These are phyloP conservation scores for Xylaria flabelliformis DNA, from an alignment of 495 filamentous ascomycete genomes.

Conservation along the genomic window DNA sequence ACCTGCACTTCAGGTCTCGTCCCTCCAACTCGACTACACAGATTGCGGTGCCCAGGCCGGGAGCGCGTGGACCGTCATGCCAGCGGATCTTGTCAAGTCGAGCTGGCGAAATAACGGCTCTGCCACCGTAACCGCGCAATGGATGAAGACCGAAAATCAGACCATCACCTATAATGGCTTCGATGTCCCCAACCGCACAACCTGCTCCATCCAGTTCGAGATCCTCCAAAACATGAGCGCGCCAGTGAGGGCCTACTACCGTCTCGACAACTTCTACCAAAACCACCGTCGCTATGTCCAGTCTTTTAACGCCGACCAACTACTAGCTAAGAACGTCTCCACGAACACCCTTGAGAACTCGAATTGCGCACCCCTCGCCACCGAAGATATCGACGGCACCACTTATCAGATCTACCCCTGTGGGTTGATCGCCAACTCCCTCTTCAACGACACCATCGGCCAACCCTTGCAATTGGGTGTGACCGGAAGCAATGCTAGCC, in stretches of 20 bases:
- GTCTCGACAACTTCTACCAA: slow-evolving; percentile 97
- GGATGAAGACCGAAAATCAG: slow-evolving; percentile 37
- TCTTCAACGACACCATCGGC: slow-evolving; percentile 93
- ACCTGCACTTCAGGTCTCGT: slow-evolving; percentile 72
- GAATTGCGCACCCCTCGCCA: slow-evolving; percentile 76
- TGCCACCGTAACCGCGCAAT: slow-evolving; percentile 33
- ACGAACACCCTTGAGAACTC: slow-evolving; percentile 66
- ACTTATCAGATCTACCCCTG: slow-evolving; percentile 82
- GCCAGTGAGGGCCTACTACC: slow-evolving; percentile 90
- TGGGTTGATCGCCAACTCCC: slow-evolving; percentile 92
- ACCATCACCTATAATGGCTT: slow-evolving; percentile 33
- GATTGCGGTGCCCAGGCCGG: slow-evolving; percentile 66
- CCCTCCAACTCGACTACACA: slow-evolving; percentile 89
- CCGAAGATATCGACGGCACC: slow-evolving; percentile 49
- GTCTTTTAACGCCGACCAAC: slow-evolving; percentile 81
- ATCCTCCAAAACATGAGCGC: slow-evolving; percentile 79
- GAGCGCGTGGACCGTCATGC: slow-evolving; percentile 50
- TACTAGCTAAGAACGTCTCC: slow-evolving; percentile 72
- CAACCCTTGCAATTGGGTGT: slow-evolving; percentile 58
- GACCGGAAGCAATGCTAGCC: slow-evolving; percentile 28
- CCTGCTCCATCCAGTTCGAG: slow-evolving; percentile 75
- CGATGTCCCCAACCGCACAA: slow-evolving; percentile 34
- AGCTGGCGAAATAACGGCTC: slow-evolving; percentile 63
- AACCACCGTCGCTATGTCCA: slow-evolving; percentile 97
- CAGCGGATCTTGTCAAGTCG: slow-evolving; percentile 61